Conservation (phyloP, 177 flowering plant species). For the Vitis hybrid region DNA sequence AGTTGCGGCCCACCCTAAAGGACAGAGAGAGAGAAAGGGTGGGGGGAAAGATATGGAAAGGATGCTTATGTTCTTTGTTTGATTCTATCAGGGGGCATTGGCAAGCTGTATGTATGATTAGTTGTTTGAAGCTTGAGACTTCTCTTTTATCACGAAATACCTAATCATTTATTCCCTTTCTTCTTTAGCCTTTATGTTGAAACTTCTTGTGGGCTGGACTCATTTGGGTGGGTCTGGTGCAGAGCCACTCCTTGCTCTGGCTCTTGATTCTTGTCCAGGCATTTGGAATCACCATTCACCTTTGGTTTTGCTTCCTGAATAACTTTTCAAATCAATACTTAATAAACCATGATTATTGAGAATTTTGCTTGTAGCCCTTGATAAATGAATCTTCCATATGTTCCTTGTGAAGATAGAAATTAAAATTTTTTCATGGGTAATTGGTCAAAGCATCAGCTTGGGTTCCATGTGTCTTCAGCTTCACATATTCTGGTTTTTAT, state of each 20-base stretch:
- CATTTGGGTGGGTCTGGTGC: not conserved
- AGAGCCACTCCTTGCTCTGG: not conserved
- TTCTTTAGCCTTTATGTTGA: not conserved
- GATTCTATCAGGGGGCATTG: constrained; percentile 10
- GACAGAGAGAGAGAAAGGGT: not conserved
- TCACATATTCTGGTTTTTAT: too few species aligned
- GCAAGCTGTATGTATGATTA: constrained; percentile 4
- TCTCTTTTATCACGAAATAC: not conserved
- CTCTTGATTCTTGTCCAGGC: not conserved
- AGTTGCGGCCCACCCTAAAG: not conserved
- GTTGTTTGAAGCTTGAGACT: not conserved
- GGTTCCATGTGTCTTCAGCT: too few species aligned
- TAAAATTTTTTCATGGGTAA: too few species aligned
- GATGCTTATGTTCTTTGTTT: constrained; percentile 1
- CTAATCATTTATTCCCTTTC: not conserved
- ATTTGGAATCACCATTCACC: not conserved
- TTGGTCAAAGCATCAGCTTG: too few species aligned
- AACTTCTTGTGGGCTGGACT: not conserved
- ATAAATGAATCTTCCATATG: too few species aligned
- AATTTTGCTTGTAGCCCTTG: too few species aligned
- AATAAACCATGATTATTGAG: too few species aligned
- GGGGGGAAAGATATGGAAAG: not conserved
- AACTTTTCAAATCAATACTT: too few species aligned
- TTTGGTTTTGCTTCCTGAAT: too few species aligned
- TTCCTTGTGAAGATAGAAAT: too few species aligned